Percentiles rank a stretch among this genome's conserved stretches.
Evolutionary conservation across 345 rosid genomes (phyloP).

Genomic region (Limnanthes douglasii): DNA sequence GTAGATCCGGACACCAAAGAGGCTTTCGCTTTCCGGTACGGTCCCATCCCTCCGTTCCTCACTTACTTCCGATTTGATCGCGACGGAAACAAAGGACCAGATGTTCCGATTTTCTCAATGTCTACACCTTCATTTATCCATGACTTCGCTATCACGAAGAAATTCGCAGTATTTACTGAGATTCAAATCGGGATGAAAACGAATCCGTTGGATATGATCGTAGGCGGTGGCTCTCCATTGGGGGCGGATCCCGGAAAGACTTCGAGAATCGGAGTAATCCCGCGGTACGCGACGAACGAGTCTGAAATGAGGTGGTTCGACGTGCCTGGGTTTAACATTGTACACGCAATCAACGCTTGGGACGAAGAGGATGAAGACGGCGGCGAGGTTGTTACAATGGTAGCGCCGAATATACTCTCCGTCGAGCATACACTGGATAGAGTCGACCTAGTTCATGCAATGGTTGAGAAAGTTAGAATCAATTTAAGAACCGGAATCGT

Average conservation of each 20-base stretch:
- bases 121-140: constrained; percentile 17
- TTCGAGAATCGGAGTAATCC: constrained; percentile 18
- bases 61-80: constrained; percentile 18
- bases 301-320: constrained; percentile 25
- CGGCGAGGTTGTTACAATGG: constrained; percentile 11
- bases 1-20: constrained; percentile 15
- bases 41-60: constrained; percentile 19
- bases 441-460: constrained; percentile 16
- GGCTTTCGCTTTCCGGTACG: constrained; percentile 18
- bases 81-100: constrained; percentile 10
- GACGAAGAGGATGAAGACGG: constrained; percentile 22
- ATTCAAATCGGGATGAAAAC: constrained; percentile 15
- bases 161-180: constrained; percentile 13
- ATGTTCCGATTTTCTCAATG: constrained; percentile 19
- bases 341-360: constrained; percentile 25
- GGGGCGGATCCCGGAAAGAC: constrained; percentile 15
- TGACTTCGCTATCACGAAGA: constrained; percentile 20
- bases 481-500: constrained; percentile 17
- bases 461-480: constrained; percentile 17
- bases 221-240: constrained; percentile 20
- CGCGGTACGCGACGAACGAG: constrained; percentile 16
- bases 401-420: constrained; percentile 20
- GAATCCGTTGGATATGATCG: constrained; percentile 10
- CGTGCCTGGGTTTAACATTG: constrained; percentile 18
- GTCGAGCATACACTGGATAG: constrained; percentile 19